Evolutionary conservation across 257 asterid genomes (phyloP).

Genomic region (Solanum gandarillasii): DNA sequence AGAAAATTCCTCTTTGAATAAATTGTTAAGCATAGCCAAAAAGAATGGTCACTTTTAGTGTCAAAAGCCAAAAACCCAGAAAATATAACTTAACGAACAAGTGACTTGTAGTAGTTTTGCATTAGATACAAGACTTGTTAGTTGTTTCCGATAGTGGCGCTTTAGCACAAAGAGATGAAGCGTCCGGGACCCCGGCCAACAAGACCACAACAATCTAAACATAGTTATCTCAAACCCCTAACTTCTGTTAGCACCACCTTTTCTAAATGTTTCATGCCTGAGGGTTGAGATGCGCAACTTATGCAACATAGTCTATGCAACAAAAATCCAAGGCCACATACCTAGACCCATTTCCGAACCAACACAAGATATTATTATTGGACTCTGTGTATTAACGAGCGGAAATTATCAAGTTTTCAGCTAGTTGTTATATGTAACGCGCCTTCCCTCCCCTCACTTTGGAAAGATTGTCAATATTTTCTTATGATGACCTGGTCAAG

Average conservation of each 20-base stretch:
- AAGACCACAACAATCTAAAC: neutral
- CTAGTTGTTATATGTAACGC: neutral
- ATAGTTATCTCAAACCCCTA: neutral
- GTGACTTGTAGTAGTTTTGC: neutral
- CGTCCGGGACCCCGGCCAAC: neutral
- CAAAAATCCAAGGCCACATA: neutral
- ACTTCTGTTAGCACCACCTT: neutral
- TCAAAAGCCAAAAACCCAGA: neutral
- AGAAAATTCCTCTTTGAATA: neutral
- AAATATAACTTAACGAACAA: neutral
- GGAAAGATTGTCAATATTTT: neutral
- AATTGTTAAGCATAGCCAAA: neutral
- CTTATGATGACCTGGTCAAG: neutral
- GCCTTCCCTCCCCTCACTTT: neutral
- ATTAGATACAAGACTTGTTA: neutral
- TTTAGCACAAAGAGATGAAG: neutral
- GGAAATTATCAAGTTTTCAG: neutral
- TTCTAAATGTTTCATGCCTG: neutral
- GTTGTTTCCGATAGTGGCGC: neutral
- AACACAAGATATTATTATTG: neutral
- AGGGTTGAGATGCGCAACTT: neutral
- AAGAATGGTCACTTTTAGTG: neutral
- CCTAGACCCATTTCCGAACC: neutral
- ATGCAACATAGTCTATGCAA: neutral
- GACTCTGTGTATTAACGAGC: neutral